These are phyloP conservation scores for Tulasnella sp. DNA, from an alignment of 768 basidiomycete genomes.

Conservation along the genomic window DNA sequence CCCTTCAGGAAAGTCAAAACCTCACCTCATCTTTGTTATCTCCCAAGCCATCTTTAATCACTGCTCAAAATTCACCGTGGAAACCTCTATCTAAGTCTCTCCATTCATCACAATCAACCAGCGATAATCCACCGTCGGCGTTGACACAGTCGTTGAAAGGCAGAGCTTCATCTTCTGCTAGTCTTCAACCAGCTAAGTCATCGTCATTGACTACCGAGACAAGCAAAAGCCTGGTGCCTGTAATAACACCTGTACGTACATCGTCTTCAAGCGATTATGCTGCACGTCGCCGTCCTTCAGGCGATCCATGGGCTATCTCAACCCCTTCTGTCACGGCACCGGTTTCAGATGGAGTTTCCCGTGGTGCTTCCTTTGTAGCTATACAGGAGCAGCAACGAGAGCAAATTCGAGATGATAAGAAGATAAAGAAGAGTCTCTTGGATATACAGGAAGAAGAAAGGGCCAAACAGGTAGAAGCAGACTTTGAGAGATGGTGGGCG, in stretches of 20 bases:
- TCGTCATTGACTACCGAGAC: conserved; percentile 8
- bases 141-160: conserved; percentile 9
- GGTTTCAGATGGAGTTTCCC: conserved; percentile 23
- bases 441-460: conserved; percentile 83
- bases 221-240: conserved; percentile 42
- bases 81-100: conserved; percentile 10
- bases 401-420: conserved; percentile 30
- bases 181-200: conserved; percentile 21
- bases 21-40: background rate
- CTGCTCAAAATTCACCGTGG: background rate
- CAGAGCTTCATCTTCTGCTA: background rate
- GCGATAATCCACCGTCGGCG: conserved; percentile 17
- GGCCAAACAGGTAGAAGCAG: conserved; percentile 50
- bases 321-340: conserved; percentile 26
- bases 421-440: conserved; percentile 49
- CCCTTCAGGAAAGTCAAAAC: conserved; percentile 1
- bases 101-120: conserved; percentile 10
- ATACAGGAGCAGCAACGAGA: conserved; percentile 71
- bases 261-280: conserved; percentile 20
- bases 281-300: conserved; percentile 5
- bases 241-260: conserved; percentile 49
- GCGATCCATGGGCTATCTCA: conserved; percentile 49
- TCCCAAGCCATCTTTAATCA: conserved; percentile 15
- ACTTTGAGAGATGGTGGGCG: conserved; percentile 84
- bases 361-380: conserved; percentile 53